Evolutionary conservation across 1,139 yeast species (phyloP).

Genomic region (Entelexis sorbosivorans): DNA sequence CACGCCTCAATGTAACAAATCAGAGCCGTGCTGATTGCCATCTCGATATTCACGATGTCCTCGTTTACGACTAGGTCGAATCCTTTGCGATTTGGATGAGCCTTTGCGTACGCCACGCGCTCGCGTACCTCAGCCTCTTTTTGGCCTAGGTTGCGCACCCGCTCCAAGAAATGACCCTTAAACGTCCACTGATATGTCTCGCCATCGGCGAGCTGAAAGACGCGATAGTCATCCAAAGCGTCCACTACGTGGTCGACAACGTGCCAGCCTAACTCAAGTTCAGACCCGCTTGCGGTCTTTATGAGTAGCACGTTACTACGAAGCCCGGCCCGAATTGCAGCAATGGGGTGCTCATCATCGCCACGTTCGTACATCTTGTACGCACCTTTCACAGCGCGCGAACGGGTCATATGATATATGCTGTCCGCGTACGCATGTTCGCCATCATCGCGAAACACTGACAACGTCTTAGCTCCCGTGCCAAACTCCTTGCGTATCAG

Average conservation of each 20-base stretch:
- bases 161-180: slow-evolving; percentile 47
- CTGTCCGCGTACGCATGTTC: slow-evolving; percentile 28
- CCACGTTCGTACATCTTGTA: slow-evolving; percentile 43
- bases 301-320: slow-evolving; percentile 47
- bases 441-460: slow-evolving; percentile 42
- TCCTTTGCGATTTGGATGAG: slow-evolving; percentile 38
- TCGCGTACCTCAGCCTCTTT: slow-evolving; percentile 53
- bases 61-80: slow-evolving; percentile 47
- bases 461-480: slow-evolving; percentile 45
- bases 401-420: slow-evolving; percentile 44
- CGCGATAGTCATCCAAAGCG: slow-evolving; percentile 48
- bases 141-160: slow-evolving; percentile 46
- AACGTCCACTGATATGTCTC: slow-evolving; percentile 54
- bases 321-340: slow-evolving; percentile 48
- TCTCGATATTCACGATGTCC: slow-evolving; percentile 40
- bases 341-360: slow-evolving; percentile 47
- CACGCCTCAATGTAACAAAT: slow-evolving; percentile 55
- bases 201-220: slow-evolving; percentile 50
- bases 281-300: slow-evolving; percentile 35
- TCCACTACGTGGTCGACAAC: slow-evolving; percentile 49
- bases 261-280: slow-evolving; percentile 56
- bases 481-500: slow-evolving; percentile 46
- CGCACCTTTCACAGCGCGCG: slow-evolving; percentile 55
- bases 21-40: slow-evolving; percentile 50
- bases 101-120: slow-evolving; percentile 39